Conservation (phyloP, 2,329 filamentous ascomycete genomes). For the Aspergillus texensis region DNA sequence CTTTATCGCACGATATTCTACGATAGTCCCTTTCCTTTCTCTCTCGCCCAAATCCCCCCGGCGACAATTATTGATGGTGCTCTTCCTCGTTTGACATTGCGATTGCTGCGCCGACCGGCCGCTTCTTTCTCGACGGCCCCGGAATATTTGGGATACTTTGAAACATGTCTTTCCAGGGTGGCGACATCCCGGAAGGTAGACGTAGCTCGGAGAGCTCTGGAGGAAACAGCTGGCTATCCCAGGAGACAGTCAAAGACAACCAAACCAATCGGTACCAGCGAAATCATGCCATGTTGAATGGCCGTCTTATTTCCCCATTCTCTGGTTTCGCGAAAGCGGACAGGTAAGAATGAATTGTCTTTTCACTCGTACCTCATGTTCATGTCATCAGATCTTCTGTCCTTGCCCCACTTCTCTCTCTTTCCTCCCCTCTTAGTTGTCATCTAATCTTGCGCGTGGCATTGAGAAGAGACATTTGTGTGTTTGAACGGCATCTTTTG, state of each 20-base stretch:
- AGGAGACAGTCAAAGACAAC: slow-evolving; percentile 42
- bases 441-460: neutral
- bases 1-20: slow-evolving; percentile 4
- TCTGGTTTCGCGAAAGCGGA: slow-evolving; percentile 30
- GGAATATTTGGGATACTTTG: slow-evolving; percentile 17
- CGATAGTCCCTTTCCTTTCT: neutral
- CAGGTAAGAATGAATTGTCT: slow-evolving; percentile 32
- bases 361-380: neutral
- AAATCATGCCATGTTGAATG: slow-evolving; percentile 26
- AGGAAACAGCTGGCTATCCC: slow-evolving; percentile 41
- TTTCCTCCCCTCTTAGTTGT: neutral
- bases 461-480: neutral
- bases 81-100: slow-evolving; percentile 3
- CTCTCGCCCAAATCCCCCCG: neutral
- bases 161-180: slow-evolving; percentile 39
- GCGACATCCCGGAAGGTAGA: slow-evolving; percentile 36
- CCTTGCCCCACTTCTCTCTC: neutral
- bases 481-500: neutral
- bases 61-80: slow-evolving; percentile 28
- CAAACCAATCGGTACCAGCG: slow-evolving; percentile 24
- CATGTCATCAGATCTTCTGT: neutral
- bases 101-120: slow-evolving; percentile 21
- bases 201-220: slow-evolving; percentile 47
- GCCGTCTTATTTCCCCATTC: slow-evolving; percentile 31
- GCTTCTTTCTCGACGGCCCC: slow-evolving; percentile 26